Base-by-base conservation (phyloP, 2,329 filamentous ascomycete species). In the Cladophialophora immunda region DNA sequence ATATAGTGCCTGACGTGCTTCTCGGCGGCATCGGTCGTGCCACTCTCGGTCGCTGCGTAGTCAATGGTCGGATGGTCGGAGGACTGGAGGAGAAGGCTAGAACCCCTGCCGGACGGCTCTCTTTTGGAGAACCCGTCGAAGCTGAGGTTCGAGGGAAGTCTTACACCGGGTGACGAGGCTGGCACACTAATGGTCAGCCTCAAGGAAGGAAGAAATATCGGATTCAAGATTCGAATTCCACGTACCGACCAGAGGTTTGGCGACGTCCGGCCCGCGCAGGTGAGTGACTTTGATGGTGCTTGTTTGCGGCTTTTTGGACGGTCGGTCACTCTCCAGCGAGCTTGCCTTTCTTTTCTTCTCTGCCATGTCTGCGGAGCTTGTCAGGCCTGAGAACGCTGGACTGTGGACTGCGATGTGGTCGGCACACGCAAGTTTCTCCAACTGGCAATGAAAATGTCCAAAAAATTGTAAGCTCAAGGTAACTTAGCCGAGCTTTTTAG, bases 21-120 rank as follows among this genome's bases (percentile, higher is more conserved):
- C 65, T 87, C 83, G 58, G 82, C 79, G 47, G 81, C 79, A 62
- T 85, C 82, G 66, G 83, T 81, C 6, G 63, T 66, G 13, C 36
- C 52, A 30, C 78, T 79, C 72, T 83, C 81, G 38, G 79, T 80
- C 25, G 85, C 87, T 22, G 81, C 81, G 71, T 88, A 89, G 76
- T 89, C 86, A 61, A 90, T 81, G 60, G 83, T 85, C 15, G 85
- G 80, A 70, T 90, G 87, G 57, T 84, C 79, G 29, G 86, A 87
- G 5, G 87, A 87, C 67, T 89, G 87, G 9, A 89, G 81, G 38
- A 89, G 81, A 6, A 89, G 75, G 63, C 87, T 82, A 50, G 84
- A 81, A n/a, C n/a, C n/a, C 27, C 32, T 58, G 30, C 65, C 65
- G 4, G 59, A 54, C 3, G 32, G 15, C 9, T 60, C 66, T 38